Base-by-base conservation (phyloP, 208 protist genomes). In the Trypanosoma theileri region DNA sequence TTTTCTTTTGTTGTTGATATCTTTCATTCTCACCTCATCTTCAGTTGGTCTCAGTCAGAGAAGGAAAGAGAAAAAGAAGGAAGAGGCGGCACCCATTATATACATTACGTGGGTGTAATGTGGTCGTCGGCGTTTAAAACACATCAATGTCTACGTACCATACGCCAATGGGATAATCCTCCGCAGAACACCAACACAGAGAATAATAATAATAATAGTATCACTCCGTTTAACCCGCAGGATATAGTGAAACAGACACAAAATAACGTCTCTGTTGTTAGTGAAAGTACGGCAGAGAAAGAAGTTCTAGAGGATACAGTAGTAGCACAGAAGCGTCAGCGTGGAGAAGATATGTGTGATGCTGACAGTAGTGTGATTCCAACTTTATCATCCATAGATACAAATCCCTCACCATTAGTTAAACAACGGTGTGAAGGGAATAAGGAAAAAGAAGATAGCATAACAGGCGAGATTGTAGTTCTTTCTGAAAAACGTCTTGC, bases 111-210 rank as follows among this genome's bases (percentile, higher is more conserved):
- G 14, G 21, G 35, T 16, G 52, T 48, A 66, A 66, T 66, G 61
- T 66, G 51, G 48, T 19, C 48, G 26, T 40, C 28, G 24, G 51
- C 61, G 26, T 28, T 66, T 21, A 66, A 48, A 40, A 10, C 35
- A 21, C 51, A 66, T 35, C 28, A 66, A 19, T 3, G 56, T 31
- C 22, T 66, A 50, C 61, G 61, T 31, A 66, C 61, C 24, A 59
- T 66, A 7, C 51, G 21, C 8, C 40, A 19, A n/a, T 66, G 10
- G 61, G 51, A 35, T 7, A 40, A 14, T 28, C 11, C 51, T 21
- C 48, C 1, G 35, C 3, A 31, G 28, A 57, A 2, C 9, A 48
- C 10, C 44, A 48, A n/a, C 16, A 48, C 10, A 48, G 44, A 48
- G 10, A 48, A 45, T 45, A 45, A 45, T 45, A 45, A 45, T 45